A percentile compares a stretch with the other conserved stretches of the same genome.
Evolutionary conservation across 2,329 filamentous ascomycete genomes (phyloP).

Genomic region (Ophiostoma ips): DNA sequence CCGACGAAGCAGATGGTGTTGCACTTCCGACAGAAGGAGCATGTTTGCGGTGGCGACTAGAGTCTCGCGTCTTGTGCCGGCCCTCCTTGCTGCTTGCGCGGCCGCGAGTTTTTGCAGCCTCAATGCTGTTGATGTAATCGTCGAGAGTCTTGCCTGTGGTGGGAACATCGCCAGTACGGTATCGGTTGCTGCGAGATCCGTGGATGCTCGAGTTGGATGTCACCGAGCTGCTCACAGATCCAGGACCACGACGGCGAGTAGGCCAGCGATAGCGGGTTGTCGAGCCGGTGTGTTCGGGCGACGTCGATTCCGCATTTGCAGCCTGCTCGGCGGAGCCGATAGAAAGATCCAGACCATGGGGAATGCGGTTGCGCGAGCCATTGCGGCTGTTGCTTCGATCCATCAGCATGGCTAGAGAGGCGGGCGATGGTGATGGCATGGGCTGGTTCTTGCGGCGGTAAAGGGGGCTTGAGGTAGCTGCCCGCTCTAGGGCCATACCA

Average conservation of each 20-base stretch:
- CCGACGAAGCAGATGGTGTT: slow-evolving; percentile 7
- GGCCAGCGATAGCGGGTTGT: slow-evolving; percentile 43
- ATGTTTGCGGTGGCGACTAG: slow-evolving; percentile 23
- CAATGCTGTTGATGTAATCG: slow-evolving; percentile 75
- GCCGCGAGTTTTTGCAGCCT: slow-evolving; percentile 52
- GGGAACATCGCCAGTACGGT: slow-evolving; percentile 29
- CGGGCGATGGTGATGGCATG: slow-evolving; percentile 55
- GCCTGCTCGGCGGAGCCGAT: slow-evolving; percentile 23
- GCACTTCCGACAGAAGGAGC: slow-evolving; percentile 4
- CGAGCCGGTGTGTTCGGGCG: slow-evolving; percentile 42
- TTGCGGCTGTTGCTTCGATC: slow-evolving; percentile 48
- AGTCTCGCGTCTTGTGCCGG: slow-evolving; percentile 29
- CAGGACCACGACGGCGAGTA: slow-evolving; percentile 36
- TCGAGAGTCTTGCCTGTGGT: slow-evolving; percentile 54
- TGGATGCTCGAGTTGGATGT: slow-evolving; percentile 40
- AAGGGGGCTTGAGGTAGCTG: slow-evolving; percentile 54
- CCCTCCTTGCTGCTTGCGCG: slow-evolving; percentile 39
- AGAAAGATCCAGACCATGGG: slow-evolving; percentile 51
- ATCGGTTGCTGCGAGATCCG: slow-evolving; percentile 28
- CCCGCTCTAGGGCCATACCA: slow-evolving; percentile 42
- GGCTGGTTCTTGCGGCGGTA: slow-evolving; percentile 34
- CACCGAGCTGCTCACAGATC: slow-evolving; percentile 42
- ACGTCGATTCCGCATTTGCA: slow-evolving; percentile 37
- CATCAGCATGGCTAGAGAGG: slow-evolving; percentile 47
- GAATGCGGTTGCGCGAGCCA: slow-evolving; percentile 66